These are phyloP conservation scores for Hamamelis virginiana DNA, from an alignment of 164 flowering plant species.

Conservation along the genomic window DNA sequence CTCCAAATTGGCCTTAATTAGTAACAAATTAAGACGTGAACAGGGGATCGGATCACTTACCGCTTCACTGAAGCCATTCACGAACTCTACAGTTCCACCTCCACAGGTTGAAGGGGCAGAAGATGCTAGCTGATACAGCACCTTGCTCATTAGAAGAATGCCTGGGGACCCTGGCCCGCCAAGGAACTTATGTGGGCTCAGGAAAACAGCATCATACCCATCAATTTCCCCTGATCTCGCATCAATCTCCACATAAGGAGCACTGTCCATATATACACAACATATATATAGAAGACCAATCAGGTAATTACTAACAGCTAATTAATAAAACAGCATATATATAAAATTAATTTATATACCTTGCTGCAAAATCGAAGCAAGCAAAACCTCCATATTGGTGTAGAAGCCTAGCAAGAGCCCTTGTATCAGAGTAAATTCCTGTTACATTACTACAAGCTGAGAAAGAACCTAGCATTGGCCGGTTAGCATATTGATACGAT, in stretches of 20 bases:
- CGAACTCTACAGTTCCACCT: constrained; percentile 72
- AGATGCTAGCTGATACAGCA: constrained; percentile 43
- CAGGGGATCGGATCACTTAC: constrained; percentile 29
- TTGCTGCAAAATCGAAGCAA: constrained; percentile 82
- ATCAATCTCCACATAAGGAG: constrained; percentile 60
- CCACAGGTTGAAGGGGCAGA: constrained; percentile 78
- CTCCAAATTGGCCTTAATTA: too few relatives aligned
- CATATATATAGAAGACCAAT: constrained; percentile 16
- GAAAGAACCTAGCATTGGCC: constrained; percentile 78
- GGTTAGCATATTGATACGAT: constrained; percentile 24
- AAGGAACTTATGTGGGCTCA: constrained; percentile 78
- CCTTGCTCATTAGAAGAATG: constrained; percentile 57
- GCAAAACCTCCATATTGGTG: constrained; percentile 71
- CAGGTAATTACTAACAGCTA: not conserved
- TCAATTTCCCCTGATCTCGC: constrained; percentile 71
- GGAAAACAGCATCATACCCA: constrained; percentile 76
- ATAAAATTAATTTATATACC: too few relatives aligned
- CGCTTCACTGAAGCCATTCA: constrained; percentile 56
- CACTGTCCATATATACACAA: constrained; percentile 39
- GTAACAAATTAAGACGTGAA: too few relatives aligned
- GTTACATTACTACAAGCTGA: constrained; percentile 86
- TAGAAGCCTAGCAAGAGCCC: constrained; percentile 53
- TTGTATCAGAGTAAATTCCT: constrained; percentile 52
- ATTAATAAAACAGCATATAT: not conserved
- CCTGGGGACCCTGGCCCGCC: constrained; percentile 86